Evolutionary conservation across 169 alveolate species (phyloP).

Genomic region (Plasmodium malariae): DNA sequence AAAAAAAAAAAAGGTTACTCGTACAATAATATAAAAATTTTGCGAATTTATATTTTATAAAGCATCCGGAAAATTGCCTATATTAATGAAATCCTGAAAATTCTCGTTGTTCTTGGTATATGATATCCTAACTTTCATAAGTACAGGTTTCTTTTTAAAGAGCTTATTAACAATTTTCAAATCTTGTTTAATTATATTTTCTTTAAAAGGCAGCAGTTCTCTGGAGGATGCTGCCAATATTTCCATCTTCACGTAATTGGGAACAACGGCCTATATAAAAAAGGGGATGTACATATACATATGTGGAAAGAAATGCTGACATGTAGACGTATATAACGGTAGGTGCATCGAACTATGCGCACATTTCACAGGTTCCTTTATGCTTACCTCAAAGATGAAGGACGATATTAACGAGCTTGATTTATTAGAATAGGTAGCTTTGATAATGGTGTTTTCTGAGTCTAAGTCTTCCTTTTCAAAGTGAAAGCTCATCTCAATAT

Average conservation of each 20-base stretch:
- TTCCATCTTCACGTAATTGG: constrained; percentile 72
- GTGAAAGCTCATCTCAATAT: constrained; percentile 45
- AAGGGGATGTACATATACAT: neutral
- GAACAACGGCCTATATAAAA: constrained; percentile 67
- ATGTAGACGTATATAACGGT: neutral
- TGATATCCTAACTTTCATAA: constrained; percentile 75
- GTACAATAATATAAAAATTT: neutral
- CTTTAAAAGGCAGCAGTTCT: constrained; percentile 53
- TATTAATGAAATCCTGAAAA: constrained; percentile 71
- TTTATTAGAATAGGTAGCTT: constrained; percentile 65
- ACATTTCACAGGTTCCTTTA: neutral
- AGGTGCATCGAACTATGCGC: neutral
- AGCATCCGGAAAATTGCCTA: constrained; percentile 64
- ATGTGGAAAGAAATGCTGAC: neutral
- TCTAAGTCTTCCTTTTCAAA: constrained; percentile 71
- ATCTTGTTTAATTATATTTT: constrained; percentile 54
- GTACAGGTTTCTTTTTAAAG: constrained; percentile 72
- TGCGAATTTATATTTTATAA: constrained; percentile 5
- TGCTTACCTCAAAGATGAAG: constrained; percentile 66
- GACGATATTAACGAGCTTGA: constrained; percentile 29
- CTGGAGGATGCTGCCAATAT: constrained; percentile 69
- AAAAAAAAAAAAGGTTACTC: constrained; percentile 1
- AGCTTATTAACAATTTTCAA: constrained; percentile 51
- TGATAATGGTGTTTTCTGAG: constrained; percentile 51
- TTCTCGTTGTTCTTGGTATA: constrained; percentile 48